phyloP scores from a whole-genome alignment of 768 basidiomycete genomes.

The Candolleomyces eurysporus region DNA sequence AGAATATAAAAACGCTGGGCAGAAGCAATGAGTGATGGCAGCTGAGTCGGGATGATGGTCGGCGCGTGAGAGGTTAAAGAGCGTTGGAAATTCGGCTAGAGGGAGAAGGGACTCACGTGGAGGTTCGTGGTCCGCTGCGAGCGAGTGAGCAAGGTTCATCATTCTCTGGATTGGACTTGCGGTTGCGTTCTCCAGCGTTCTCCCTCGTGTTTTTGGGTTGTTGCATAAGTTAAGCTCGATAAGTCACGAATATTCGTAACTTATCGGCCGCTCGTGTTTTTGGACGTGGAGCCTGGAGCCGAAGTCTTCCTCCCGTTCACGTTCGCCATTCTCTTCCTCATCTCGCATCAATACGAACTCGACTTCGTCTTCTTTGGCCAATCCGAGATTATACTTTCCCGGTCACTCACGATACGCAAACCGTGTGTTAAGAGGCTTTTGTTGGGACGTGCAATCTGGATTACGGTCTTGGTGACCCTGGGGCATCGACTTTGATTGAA shows the following conservation, averaged over 20 bases:
- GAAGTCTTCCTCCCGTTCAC: constrained; percentile 92
- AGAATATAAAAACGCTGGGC: too few relatives aligned
- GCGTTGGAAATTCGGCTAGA: too few relatives aligned
- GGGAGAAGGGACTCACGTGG: too few relatives aligned
- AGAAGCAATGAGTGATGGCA: too few relatives aligned
- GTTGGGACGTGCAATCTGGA: constrained; percentile 89
- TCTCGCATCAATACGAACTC: constrained; percentile 96
- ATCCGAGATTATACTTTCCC: constrained; percentile 97
- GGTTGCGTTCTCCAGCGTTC: constrained; percentile 80
- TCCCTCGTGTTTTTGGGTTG: constrained; percentile 93
- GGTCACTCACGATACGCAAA: constrained; percentile 87
- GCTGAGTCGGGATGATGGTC: too few relatives aligned
- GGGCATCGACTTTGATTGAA: constrained; percentile 73
- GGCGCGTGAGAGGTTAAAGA: too few relatives aligned
- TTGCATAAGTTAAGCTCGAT: too few relatives aligned
- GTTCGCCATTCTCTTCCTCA: constrained; percentile 83
- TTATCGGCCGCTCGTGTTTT: constrained; percentile 92
- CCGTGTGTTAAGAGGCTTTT: constrained; percentile 92
- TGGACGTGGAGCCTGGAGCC: constrained; percentile 92
- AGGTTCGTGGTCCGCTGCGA: too few relatives aligned
- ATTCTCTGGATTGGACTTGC: constrained; percentile 95
- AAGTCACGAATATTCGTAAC: too few relatives aligned
- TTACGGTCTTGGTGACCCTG: constrained; percentile 84
- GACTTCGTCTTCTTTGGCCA: constrained; percentile 93
- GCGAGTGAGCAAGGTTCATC: constrained; percentile 54